Base-by-base conservation (phyloP, 805 yeast species). In the Saccharomycopsis sp. region DNA sequence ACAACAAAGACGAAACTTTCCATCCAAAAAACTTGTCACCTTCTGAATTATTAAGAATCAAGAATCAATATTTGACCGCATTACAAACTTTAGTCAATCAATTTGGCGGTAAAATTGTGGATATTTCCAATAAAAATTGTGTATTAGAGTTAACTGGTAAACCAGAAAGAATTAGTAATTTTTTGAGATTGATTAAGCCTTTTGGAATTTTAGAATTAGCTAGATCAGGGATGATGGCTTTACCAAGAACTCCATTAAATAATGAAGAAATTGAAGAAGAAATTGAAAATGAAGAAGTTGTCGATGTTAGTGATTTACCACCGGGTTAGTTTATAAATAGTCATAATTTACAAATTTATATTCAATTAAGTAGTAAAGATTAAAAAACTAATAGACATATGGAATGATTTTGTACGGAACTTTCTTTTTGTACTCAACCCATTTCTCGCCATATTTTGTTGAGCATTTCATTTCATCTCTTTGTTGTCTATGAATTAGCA, bases 181-280 rank as follows among this genome's bases (percentile, higher is more conserved):
- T 88, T 61, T 74, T 92, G 57, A 83, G 82, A 49, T 74, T 89
- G 57, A 69, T 88, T 57, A 92, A 87, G 60, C 98, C 98, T 33
- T 92, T 92, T 57, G 98, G 98, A 56, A 78, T 92, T 42, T 72
- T 92, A 55, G 98, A 92, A 64, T 82, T 89, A 53, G 95, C 96
- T 34, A 76, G 98, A 66, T 81, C 95, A 20, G 98, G 98, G 64
- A 85, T 89, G 94, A 87, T 92, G 89, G 98, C 97, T 9, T 72
- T 92, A 54, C 94, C 97, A 56, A 80, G 96, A 72, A 85, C 97
- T 38, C 96, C 95, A 33, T 64, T 87, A 51, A 84, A 79, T 49
- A n/a, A 25, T 13, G 21, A 23, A 19, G 20, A 63, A 15, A 70
- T 66, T 17, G 75, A 69, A 23, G 80, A 72, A 10, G 69, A 64